Percentiles rank a stretch among this genome's conserved stretches.
Conservation (phyloP, 2,329 filamentous ascomycete species). For the Fusarium camptoceras region DNA sequence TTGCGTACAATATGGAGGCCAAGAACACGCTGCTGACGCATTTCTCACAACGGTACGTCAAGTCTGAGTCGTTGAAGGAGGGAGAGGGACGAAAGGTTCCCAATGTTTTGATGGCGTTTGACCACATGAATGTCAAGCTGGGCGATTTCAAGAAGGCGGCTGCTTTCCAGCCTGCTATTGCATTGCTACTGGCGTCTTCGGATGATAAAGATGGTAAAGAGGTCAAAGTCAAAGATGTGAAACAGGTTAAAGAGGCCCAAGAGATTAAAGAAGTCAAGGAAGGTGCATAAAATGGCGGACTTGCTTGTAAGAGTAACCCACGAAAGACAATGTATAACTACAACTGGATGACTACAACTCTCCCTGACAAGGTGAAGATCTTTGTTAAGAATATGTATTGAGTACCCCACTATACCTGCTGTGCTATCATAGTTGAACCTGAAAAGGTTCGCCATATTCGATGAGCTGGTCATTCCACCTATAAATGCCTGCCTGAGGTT, state of each 20-base stretch:
- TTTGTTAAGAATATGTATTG: not conserved
- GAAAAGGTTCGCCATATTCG: not conserved
- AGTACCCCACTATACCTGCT: not conserved
- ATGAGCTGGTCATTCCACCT: not conserved
- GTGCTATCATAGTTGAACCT: not conserved
- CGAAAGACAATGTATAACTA: not conserved
- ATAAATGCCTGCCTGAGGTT: not conserved
- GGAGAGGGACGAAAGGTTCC: conserved; percentile 52
- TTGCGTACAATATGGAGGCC: conserved; percentile 83
- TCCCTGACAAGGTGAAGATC: not conserved
- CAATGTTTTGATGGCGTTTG: conserved; percentile 77
- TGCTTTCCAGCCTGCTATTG: conserved; percentile 43
- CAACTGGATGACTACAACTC: not conserved
- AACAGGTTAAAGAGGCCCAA: not conserved
- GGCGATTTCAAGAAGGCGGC: conserved; percentile 77
- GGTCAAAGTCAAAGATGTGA: not conserved
- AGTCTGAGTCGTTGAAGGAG: conserved; percentile 56
- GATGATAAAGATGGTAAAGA: conserved; percentile 19
- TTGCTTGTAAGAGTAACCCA: not conserved
- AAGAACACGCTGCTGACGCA: conserved; percentile 88
- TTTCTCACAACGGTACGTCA: conserved; percentile 94
- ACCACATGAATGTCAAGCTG: conserved; percentile 80
- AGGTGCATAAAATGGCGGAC: not conserved
- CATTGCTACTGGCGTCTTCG: conserved; percentile 32
- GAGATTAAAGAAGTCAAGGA: not conserved